Percentiles rank a stretch among this genome's conserved stretches.
phyloP scores from a whole-genome alignment of 257 asterid genomes.

The Solanum gracilifrons region DNA sequence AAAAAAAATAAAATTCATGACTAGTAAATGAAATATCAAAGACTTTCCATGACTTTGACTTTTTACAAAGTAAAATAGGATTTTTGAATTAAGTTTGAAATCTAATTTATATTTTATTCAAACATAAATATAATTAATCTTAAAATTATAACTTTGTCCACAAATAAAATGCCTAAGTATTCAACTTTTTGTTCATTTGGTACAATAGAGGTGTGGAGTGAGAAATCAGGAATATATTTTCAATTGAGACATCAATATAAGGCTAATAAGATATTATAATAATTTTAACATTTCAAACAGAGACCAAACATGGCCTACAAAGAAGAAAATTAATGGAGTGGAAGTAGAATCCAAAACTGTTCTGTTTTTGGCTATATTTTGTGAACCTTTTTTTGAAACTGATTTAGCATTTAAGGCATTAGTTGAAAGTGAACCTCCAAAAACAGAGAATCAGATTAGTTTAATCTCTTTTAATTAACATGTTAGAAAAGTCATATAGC shows the following conservation, averaged over 20 bases:
- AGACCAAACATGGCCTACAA: not conserved
- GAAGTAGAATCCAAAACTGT: not conserved
- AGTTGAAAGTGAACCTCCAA: not conserved
- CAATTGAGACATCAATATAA: not conserved
- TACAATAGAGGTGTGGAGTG: not conserved
- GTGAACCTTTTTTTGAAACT: not conserved
- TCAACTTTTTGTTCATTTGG: not conserved
- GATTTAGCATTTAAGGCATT: not conserved
- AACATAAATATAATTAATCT: not conserved
- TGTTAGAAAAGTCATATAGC: constrained; percentile 1
- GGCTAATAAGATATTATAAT: not conserved
- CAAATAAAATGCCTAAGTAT: rapidly evolving
- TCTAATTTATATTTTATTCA: not conserved
- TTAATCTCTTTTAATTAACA: not conserved
- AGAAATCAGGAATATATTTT: not conserved
- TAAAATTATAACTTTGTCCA: not conserved
- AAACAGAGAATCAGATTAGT: not conserved
- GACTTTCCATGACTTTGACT: not conserved
- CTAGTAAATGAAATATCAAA: not conserved
- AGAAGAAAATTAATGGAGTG: not conserved
- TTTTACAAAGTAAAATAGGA: not conserved
- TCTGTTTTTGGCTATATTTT: not conserved
- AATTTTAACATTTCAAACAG: not conserved
- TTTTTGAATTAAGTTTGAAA: not conserved
- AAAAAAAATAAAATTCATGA: not conserved